Percentiles rank a stretch among this genome's conserved stretches.
Conservation (phyloP, 768 basidiomycete genomes). For the Termitomyces sp. region DNA sequence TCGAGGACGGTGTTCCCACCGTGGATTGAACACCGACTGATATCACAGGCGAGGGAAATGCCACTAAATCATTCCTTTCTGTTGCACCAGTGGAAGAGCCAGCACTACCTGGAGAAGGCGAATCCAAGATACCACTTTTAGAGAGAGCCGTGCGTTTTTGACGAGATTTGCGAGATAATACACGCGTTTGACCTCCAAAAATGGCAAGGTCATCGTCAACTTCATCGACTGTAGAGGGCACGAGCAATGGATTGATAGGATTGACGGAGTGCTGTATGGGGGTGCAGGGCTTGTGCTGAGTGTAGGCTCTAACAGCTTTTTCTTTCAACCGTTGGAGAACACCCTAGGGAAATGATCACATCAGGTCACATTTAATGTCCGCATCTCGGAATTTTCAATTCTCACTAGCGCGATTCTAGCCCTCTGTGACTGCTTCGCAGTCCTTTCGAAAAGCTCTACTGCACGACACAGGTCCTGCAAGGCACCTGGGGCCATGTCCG, state of each 20-base stretch:
- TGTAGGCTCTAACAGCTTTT: conserved; percentile 34
- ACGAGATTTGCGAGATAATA: conserved; percentile 24
- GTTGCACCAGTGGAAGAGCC: background rate
- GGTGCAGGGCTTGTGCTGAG: conserved; percentile 18
- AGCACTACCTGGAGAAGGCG: conserved; percentile 14
- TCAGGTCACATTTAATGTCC: background rate
- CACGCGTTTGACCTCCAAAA: conserved; percentile 47
- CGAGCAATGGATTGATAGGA: background rate
- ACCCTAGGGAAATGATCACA: conserved; percentile 20
- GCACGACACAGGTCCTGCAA: conserved; percentile 43
- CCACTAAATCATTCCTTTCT: background rate
- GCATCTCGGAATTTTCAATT: background rate
- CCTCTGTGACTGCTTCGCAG: conserved; percentile 39
- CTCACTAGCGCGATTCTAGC: conserved; percentile 42
- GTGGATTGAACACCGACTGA: conserved; percentile 8
- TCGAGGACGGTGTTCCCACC: conserved; percentile 15
- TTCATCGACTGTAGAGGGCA: conserved; percentile 20
- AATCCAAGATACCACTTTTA: background rate
- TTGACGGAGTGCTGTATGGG: conserved; percentile 4
- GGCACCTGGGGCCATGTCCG: conserved; percentile 43
- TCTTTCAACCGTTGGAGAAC: conserved; percentile 42
- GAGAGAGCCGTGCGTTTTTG: conserved; percentile 3
- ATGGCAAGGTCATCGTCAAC: conserved; percentile 46
- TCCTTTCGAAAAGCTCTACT: conserved; percentile 40
- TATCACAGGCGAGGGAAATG: background rate